These are phyloP conservation scores for Calonectria multiphialidica DNA, from an alignment of 2,329 filamentous ascomycete species.

Conservation along the genomic window DNA sequence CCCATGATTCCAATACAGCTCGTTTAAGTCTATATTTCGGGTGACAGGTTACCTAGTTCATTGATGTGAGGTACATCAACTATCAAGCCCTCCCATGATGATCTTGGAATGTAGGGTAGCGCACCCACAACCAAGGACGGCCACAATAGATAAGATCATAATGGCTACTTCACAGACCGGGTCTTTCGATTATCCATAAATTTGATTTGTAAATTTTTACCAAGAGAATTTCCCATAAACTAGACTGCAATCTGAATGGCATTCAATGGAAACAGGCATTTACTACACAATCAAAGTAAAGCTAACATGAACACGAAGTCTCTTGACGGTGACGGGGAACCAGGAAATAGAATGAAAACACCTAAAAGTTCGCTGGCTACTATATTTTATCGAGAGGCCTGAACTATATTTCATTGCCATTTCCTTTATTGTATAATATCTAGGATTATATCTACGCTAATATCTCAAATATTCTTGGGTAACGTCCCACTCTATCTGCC, in stretches of 20 bases:
- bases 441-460: neutral
- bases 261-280: too few species aligned
- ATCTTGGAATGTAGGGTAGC: neutral
- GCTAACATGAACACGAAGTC: too few species aligned
- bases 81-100: neutral
- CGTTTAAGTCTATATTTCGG: neutral
- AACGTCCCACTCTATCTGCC: slow-evolving; percentile 44
- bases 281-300: too few species aligned
- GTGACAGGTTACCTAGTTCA: neutral
- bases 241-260: too few species aligned
- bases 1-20: slow-evolving; percentile 20
- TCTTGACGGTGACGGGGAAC: too few species aligned
- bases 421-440: neutral
- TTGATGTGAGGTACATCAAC: neutral
- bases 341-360: too few species aligned
- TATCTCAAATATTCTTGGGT: slow-evolving; percentile 43
- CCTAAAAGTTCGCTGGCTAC: too few species aligned
- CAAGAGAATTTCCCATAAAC: neutral
- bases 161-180: neutral
- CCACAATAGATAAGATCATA: neutral
- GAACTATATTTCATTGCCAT: neutral
- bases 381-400: neutral
- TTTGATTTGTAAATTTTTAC: neutral
- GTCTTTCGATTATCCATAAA: neutral
- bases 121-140: neutral